A percentile compares a stretch with the other conserved stretches of the same genome.
phyloP scores from a whole-genome alignment of 2,329 filamentous ascomycete species.

The Eutypella sp. region DNA sequence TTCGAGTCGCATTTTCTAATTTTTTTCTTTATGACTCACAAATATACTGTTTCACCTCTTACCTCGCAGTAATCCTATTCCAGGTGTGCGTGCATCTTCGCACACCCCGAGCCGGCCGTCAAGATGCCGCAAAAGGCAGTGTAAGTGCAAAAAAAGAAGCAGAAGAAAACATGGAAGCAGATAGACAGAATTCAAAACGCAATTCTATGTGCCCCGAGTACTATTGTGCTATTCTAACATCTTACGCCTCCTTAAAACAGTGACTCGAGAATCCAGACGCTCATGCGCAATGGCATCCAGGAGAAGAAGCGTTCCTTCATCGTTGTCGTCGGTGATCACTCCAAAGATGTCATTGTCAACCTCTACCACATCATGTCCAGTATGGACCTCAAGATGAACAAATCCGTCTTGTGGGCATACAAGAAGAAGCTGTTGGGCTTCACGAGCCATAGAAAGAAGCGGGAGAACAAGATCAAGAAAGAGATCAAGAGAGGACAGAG shows the following conservation, averaged over 20 bases:
- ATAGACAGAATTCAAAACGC: not conserved
- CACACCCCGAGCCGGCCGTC: not conserved
- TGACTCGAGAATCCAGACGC: slow-evolving; percentile 83
- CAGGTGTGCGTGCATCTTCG: not conserved
- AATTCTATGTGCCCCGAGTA: too few relatives aligned
- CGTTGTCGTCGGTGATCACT: slow-evolving; percentile 87
- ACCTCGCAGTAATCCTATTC: too few relatives aligned
- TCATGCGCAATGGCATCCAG: slow-evolving; percentile 86
- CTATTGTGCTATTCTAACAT: not conserved
- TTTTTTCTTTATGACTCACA: not conserved
- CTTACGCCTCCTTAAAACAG: slow-evolving; percentile 36
- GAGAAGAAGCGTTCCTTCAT: slow-evolving; percentile 99
- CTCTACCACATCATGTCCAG: slow-evolving; percentile 89
- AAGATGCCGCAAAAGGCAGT: slow-evolving; percentile 25
- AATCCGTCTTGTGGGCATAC: slow-evolving; percentile 96
- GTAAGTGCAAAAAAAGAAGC: slow-evolving; percentile 13
- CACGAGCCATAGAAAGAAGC: slow-evolving; percentile 93
- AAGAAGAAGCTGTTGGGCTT: slow-evolving; percentile 96
- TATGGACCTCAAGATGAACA: slow-evolving; percentile 88
- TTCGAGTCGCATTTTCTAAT: not conserved
- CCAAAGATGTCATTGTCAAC: slow-evolving; percentile 96
- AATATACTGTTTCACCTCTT: too few relatives aligned
- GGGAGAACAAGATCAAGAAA: slow-evolving; percentile 96
- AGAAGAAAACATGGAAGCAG: not conserved
- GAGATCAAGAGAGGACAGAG: slow-evolving; percentile 93